Percentiles rank a stretch among this genome's conserved stretches.
These are phyloP conservation scores for Mitragyna speciosa DNA, from an alignment of 257 asterid species.

Conservation along the genomic window DNA sequence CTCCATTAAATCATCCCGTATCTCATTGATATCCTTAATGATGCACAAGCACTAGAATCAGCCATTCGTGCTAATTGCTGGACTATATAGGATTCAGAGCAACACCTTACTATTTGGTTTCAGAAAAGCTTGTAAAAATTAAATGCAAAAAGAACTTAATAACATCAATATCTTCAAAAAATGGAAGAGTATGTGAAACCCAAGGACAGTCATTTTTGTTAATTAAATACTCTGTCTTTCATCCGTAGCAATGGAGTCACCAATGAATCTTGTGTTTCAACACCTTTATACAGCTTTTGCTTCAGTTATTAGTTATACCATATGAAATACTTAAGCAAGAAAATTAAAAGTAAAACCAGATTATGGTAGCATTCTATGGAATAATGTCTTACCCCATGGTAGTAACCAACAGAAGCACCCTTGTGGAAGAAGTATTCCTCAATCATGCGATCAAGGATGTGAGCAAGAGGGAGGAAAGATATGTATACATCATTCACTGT, in stretches of 20 bases:
- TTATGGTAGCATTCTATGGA: not conserved
- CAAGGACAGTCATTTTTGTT: not conserved
- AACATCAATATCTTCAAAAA: not conserved
- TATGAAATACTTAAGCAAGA: not conserved
- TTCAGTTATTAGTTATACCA: not conserved
- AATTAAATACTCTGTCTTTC: not conserved
- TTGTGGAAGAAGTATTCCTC: constrained; percentile 95
- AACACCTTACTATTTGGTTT: not conserved
- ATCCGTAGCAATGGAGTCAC: not conserved
- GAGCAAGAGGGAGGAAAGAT: constrained; percentile 97
- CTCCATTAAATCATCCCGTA: constrained; percentile 73
- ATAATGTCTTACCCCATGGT: constrained; percentile 66
- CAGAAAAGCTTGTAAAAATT: not conserved
- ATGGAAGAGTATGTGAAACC: not conserved
- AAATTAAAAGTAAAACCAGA: not conserved
- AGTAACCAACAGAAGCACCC: constrained; percentile 98
- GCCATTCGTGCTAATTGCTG: constrained; percentile 1
- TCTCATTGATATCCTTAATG: constrained; percentile 74
- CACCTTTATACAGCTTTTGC: not conserved
- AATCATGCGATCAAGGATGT: constrained; percentile 96
- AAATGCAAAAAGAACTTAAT: not conserved
- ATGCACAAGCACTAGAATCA: constrained; percentile 15
- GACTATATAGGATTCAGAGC: not conserved
- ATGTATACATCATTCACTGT: constrained; percentile 88
- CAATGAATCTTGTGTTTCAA: not conserved